Percentiles rank a stretch among this genome's conserved stretches.
Conservation (phyloP, 176 grass and related monocot genomes). For the Echinochloa phyllopogon region DNA sequence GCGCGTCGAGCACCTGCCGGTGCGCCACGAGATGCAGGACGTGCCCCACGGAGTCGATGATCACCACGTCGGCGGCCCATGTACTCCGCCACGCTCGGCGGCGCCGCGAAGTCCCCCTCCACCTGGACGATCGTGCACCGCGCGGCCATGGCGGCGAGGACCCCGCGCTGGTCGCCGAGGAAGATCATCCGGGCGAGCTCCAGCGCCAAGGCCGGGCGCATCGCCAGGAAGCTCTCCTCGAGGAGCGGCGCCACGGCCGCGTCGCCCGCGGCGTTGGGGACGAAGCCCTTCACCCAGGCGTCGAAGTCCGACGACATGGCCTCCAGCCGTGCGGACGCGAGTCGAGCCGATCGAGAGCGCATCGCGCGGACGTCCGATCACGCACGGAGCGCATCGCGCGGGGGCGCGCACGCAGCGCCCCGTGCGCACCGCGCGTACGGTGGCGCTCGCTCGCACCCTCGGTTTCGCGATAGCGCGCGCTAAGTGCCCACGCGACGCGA, state of each 20-base stretch:
- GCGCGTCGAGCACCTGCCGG: slow-evolving; percentile 35
- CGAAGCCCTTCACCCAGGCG: slow-evolving; percentile 55
- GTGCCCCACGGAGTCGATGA: slow-evolving; percentile 62
- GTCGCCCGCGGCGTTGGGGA: slow-evolving; percentile 48
- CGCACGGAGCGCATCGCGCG: no score
- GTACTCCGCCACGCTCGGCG: slow-evolving; percentile 51
- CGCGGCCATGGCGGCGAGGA: slow-evolving; percentile 34
- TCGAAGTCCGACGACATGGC: slow-evolving; percentile 59
- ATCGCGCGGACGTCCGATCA: no score
- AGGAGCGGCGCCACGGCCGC: not conserved
- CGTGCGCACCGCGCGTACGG: no score
- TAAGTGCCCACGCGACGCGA: no score
- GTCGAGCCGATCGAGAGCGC: no score
- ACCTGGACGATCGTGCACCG: slow-evolving; percentile 66
- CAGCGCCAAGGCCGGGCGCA: slow-evolving; percentile 59
- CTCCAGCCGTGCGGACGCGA: no score
- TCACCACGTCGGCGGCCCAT: slow-evolving; percentile 48
- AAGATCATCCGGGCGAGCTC: slow-evolving; percentile 65
- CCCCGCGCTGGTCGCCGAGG: slow-evolving; percentile 59
- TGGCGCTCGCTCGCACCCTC: no score
- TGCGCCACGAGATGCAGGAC: slow-evolving; percentile 68
- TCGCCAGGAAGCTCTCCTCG: slow-evolving; percentile 51
- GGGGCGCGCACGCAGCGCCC: no score
- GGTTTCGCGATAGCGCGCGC: no score
- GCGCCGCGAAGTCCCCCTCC: slow-evolving; percentile 53